Evolutionary conservation across 1,284 basidiomycete genomes (phyloP), one percentile per base, ranked within the genome.

Genomic region (Fomes fomentarius): DNA sequence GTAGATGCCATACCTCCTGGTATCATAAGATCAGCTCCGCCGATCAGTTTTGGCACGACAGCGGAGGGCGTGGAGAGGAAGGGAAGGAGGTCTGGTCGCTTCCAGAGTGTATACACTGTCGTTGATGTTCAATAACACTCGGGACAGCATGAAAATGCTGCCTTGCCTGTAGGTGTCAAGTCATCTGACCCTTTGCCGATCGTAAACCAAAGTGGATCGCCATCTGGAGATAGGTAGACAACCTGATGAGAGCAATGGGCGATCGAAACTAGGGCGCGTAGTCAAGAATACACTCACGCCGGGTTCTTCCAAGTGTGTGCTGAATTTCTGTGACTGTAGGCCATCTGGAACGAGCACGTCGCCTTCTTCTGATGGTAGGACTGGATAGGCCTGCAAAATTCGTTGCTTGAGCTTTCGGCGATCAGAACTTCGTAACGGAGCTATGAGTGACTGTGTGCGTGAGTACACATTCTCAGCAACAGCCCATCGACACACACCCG

Each of bases 151-250:
- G 9, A n/a, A n/a, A n/a, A n/a, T n/a, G 30, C 11, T 3, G 6
- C 47, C 64, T 26, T 61, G 84, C 86, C 73, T 37, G 90, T 89
- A 11, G 91, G 91, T 38, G 93, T 80, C 25, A 90, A 75, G 58
- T 82, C 84, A 52, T 82, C 82, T 53, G 75, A 79, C 51, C 75
- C 80, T 69, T 86, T 88, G 34, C 89, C 90, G 28, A 90, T 69
- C 0, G 83, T 83, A 68, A 94, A 91, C 91, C 93, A 94, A 21
- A 94, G 72, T 1, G 92, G 91, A 65, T 92, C 84, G 12, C 90
- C 89, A 24, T 86, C 83, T 1, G 80, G 69, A 4, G 82, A 80
- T n/a, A 88, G 66, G 69, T 90, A 89, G 3, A 81, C 79, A 22
- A 82, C 72, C 86, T 88, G 45, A 8, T 22, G 43, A 46, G 26